Conservation (phyloP, 148 eudicot species). For the Bassia scoparia region DNA sequence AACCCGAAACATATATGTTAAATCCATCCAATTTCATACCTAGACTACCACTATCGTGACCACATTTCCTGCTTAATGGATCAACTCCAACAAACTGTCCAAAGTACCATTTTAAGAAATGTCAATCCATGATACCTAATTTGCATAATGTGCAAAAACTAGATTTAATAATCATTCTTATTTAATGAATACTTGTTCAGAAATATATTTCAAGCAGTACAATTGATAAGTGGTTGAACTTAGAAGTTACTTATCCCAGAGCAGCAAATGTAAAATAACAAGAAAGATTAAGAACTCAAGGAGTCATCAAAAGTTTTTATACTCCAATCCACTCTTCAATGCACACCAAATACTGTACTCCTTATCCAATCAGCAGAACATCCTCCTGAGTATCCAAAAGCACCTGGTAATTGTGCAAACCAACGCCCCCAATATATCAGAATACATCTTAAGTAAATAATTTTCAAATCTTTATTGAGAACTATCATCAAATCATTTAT, state of each 20-base stretch:
- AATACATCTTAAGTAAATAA: background rate
- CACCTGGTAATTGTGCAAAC: conserved; percentile 39
- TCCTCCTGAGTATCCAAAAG: conserved; percentile 87
- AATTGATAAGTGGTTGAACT: background rate
- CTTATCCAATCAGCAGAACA: conserved; percentile 82
- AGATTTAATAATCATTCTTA: too few species aligned
- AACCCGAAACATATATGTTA: conserved; percentile 84
- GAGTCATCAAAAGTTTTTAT: conserved; percentile 5
- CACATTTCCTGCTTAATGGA: conserved; percentile 89
- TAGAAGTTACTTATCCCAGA: background rate
- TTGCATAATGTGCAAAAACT: background rate
- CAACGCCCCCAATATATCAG: background rate
- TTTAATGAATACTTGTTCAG: too few species aligned
- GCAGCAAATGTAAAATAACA: background rate
- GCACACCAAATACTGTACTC: conserved; percentile 72
- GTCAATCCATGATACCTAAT: background rate
- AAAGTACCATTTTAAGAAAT: conserved; percentile 7
- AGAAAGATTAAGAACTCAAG: background rate
- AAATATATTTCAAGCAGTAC: too few species aligned
- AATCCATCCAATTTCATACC: conserved; percentile 96
- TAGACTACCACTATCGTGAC: conserved; percentile 83
- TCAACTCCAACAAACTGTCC: conserved; percentile 80
- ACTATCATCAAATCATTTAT: background rate
- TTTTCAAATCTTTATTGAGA: background rate
- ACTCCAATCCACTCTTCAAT: conserved; percentile 87